Percentiles rank a stretch among this genome's conserved stretches.
These are phyloP conservation scores for Fomitopsis pinicola DNA, from an alignment of 1,284 basidiomycete genomes.

Conservation along the genomic window DNA sequence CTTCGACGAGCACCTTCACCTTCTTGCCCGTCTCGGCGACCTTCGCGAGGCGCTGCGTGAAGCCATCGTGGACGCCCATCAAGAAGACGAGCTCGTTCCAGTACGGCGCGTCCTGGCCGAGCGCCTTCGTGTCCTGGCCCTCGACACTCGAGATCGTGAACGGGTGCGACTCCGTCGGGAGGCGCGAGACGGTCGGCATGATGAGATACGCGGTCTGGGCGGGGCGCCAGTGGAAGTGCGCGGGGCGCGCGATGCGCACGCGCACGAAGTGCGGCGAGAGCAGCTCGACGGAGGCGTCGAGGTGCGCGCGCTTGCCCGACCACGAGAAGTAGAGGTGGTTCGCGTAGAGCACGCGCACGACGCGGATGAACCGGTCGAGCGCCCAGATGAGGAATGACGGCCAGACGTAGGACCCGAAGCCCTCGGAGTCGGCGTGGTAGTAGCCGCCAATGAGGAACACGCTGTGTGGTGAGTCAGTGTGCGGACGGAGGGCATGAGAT, in stretches of 20 bases:
- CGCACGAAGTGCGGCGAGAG: conserved; percentile 48
- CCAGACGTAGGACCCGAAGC: conserved; percentile 36
- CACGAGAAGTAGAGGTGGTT: conserved; percentile 43
- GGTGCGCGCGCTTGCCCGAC: conserved; percentile 18
- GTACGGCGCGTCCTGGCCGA: conserved; percentile 10
- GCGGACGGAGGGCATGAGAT: no score
- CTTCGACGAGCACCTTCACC: conserved; percentile 44
- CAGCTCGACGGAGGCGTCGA: conserved; percentile 39
- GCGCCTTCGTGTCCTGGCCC: conserved; percentile 8
- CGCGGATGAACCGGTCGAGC: conserved; percentile 53
- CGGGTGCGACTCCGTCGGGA: conserved; percentile 48
- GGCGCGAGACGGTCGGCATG: conserved; percentile 37
- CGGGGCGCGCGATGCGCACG: conserved; percentile 40
- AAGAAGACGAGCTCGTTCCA: conserved; percentile 46
- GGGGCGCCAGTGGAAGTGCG: conserved; percentile 38
- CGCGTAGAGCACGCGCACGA: conserved; percentile 44
- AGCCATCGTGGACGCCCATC: conserved; percentile 46
- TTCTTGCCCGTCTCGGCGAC: conserved; percentile 26
- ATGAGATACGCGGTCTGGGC: conserved; percentile 50
- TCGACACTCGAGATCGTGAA: conserved; percentile 51
- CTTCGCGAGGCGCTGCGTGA: conserved; percentile 40
- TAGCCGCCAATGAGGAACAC: conserved; percentile 21
- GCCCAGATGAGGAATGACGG: conserved; percentile 63
- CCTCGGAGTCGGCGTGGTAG: conserved; percentile 32
- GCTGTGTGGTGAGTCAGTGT: conserved; percentile 5